phyloP scores from a whole-genome alignment of 139 green algal species.

The Tetraselmis chui region DNA sequence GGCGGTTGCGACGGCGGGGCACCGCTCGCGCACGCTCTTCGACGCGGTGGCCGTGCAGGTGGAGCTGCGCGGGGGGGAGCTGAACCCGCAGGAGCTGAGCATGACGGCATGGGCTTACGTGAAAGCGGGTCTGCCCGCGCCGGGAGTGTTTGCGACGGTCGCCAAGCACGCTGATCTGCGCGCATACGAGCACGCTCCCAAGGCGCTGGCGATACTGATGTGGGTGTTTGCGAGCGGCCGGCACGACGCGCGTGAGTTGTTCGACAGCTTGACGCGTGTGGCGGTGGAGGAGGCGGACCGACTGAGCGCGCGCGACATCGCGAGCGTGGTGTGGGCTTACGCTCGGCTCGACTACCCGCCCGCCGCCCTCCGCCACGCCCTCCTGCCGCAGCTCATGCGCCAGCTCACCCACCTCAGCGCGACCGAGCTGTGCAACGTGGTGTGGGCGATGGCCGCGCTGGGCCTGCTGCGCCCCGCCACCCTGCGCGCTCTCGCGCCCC shows the following conservation, averaged over 20 bases:
- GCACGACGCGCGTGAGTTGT: not conserved
- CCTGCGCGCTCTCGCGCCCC: slow-evolving; percentile 4
- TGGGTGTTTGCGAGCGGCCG: slow-evolving; percentile 15
- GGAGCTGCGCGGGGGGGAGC: not conserved
- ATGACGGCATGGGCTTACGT: not conserved
- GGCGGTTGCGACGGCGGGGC: slow-evolving; percentile 14
- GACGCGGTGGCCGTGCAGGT: not conserved
- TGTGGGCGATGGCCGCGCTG: slow-evolving; percentile 31
- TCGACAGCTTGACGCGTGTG: not conserved
- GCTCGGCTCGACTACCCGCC: not conserved
- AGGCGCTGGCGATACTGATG: slow-evolving; percentile 33
- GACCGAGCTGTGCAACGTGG: slow-evolving; percentile 30
- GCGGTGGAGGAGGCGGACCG: not conserved
- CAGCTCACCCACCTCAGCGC: not conserved
- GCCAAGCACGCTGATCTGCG: slow-evolving; percentile 2
- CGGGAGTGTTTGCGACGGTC: slow-evolving; percentile 11
- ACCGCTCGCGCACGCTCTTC: not conserved
- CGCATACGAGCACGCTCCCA: not conserved
- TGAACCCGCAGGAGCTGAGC: not conserved
- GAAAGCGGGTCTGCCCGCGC: not conserved
- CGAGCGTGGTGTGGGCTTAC: not conserved
- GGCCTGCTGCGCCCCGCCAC: slow-evolving; percentile 14
- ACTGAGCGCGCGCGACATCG: not conserved
- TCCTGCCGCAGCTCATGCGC: not conserved
- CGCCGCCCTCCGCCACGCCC: not conserved